phyloP scores from a whole-genome alignment of 1,284 basidiomycete species.

The Phaffia rhodozyma region DNA sequence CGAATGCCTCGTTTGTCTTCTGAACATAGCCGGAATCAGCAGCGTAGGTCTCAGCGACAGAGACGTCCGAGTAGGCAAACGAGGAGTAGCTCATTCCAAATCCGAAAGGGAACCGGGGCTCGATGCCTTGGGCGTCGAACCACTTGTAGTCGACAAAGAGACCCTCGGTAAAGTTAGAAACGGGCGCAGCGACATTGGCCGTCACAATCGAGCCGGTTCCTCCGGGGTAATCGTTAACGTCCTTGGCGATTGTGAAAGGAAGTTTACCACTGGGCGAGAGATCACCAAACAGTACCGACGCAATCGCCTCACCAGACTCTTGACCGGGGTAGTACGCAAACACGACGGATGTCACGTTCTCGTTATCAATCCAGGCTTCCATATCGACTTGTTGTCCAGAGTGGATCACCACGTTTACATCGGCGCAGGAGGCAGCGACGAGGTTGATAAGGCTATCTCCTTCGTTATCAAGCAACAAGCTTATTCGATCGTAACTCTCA shows the following conservation, averaged over 20 bases:
- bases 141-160: slow-evolving; percentile 37
- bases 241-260: slow-evolving; percentile 40
- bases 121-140: slow-evolving; percentile 37
- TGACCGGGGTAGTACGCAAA: slow-evolving; percentile 15
- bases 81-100: slow-evolving; percentile 38
- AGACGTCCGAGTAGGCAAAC: slow-evolving; percentile 32
- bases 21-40: slow-evolving; percentile 31
- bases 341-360: slow-evolving; percentile 16
- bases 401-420: slow-evolving; percentile 5
- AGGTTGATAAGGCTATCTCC: slow-evolving; percentile 11
- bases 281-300: slow-evolving; percentile 14
- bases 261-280: slow-evolving; percentile 25
- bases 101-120: slow-evolving; percentile 39
- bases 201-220: slow-evolving; percentile 28
- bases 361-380: slow-evolving; percentile 14
- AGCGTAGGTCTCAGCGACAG: slow-evolving; percentile 21
- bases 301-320: slow-evolving; percentile 23
- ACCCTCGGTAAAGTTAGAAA: slow-evolving; percentile 32
- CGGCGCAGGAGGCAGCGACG: slow-evolving; percentile 3
- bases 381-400: slow-evolving; percentile 26
- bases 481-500: slow-evolving; percentile 22
- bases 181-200: slow-evolving; percentile 19
- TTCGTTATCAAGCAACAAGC: slow-evolving; percentile 31
- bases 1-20: slow-evolving; percentile 35
- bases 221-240: slow-evolving; percentile 33